A percentile compares a stretch with the other conserved stretches of the same genome.
These are phyloP conservation scores for Phyllachora maydis DNA, from an alignment of 2,329 filamentous ascomycete genomes.

Conservation along the genomic window DNA sequence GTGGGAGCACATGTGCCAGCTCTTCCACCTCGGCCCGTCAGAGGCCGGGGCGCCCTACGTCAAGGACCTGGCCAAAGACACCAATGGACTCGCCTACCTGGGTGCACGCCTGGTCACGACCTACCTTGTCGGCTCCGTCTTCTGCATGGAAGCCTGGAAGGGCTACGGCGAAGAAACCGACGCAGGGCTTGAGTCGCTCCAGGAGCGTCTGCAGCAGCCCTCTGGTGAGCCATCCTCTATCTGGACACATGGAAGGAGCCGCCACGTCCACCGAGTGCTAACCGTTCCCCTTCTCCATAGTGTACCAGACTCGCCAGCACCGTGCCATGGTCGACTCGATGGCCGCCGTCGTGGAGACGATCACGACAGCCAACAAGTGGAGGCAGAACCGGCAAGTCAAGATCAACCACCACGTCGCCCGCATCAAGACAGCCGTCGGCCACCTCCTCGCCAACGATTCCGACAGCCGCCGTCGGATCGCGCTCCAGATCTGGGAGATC, in stretches of 20 bases:
- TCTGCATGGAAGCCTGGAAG: slow-evolving; percentile 13
- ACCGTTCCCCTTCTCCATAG: slow-evolving; percentile 3
- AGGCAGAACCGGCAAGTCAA: slow-evolving; percentile 7
- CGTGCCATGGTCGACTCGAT: slow-evolving; percentile 15
- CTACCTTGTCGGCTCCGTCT: slow-evolving; percentile 14
- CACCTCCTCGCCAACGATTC: slow-evolving; percentile 17
- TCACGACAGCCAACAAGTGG: too few relatives aligned
- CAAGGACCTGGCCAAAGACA: slow-evolving; percentile 11
- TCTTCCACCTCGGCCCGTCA: slow-evolving; percentile 8
- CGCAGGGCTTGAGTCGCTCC: slow-evolving; percentile 7
- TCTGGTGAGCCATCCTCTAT: slow-evolving; percentile 5
- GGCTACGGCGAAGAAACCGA: slow-evolving; percentile 8
- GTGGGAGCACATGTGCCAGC: slow-evolving; percentile 15
- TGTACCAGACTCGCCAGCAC: slow-evolving; percentile 9
- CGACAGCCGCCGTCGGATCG: slow-evolving; percentile 16
- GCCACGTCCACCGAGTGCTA: slow-evolving; percentile 4
- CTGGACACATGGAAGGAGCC: too few relatives aligned
- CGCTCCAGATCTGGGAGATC: slow-evolving; percentile 20
- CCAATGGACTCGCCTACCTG: slow-evolving; percentile 11
- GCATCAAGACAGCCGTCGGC: slow-evolving; percentile 14
- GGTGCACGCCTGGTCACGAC: slow-evolving; percentile 16
- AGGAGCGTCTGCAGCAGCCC: slow-evolving; percentile 4
- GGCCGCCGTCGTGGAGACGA: slow-evolving; percentile 11
- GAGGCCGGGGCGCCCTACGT: slow-evolving; percentile 11
- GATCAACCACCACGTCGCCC: slow-evolving; percentile 6